phyloP scores from a whole-genome alignment of 2,329 filamentous ascomycete species.

The Capronia americana region DNA sequence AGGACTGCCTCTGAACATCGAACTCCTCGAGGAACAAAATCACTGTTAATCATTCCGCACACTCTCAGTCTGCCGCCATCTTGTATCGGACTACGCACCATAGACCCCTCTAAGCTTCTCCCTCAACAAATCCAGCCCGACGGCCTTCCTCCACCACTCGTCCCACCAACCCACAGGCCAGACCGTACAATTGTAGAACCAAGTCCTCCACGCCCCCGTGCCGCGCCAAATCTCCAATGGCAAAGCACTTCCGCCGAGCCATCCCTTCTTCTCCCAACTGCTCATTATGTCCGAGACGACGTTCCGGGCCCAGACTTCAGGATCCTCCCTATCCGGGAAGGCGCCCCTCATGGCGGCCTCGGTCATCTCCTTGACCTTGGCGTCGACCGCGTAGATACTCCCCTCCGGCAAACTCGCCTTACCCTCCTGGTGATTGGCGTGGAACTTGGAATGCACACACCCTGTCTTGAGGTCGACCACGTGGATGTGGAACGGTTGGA shows the following conservation, averaged over 20 bases:
- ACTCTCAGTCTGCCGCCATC: no score
- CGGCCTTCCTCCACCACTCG: constrained; percentile 30
- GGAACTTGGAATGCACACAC: constrained; percentile 32
- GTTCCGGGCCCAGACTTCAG: constrained; percentile 27
- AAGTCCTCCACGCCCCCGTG: constrained; percentile 33
- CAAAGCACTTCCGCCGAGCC: neutral
- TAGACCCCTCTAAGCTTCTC: constrained; percentile 17
- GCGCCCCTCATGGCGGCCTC: constrained; percentile 32
- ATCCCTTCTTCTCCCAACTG: constrained; percentile 9
- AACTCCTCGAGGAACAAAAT: no score
- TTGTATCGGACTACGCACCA: neutral
- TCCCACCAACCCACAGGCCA: constrained; percentile 34
- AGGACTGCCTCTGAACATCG: no score
- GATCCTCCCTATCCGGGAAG: constrained; percentile 32
- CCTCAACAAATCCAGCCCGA: constrained; percentile 29
- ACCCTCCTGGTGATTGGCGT: constrained; percentile 33
- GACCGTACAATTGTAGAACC: constrained; percentile 29
- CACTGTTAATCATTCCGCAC: no score
- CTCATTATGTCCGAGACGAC: constrained; percentile 26
- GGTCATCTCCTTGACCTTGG: constrained; percentile 24
- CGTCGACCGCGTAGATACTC: constrained; percentile 26
- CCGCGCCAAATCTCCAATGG: constrained; percentile 33
- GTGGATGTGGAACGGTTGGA: constrained; percentile 43
- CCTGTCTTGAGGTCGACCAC: constrained; percentile 43
- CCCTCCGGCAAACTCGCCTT: constrained; percentile 21